Evolutionary conservation across 2,329 filamentous ascomycete species (phyloP).

Genomic region (Phyllosticta paracitricarpa): DNA sequence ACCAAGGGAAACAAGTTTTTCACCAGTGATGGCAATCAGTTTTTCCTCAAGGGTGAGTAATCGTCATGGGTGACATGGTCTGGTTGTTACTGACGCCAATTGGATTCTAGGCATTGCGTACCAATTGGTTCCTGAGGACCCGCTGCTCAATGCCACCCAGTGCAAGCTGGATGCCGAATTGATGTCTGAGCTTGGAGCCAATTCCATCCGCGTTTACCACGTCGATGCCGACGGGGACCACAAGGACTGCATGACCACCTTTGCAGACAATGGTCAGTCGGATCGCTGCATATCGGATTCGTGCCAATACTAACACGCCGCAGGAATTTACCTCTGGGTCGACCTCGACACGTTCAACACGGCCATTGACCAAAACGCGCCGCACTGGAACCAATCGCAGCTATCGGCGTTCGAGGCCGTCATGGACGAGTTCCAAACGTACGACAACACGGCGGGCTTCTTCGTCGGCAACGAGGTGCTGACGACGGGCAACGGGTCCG

Average conservation of each 20-base stretch:
- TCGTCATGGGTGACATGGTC: neutral
- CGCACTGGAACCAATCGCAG: conserved; percentile 65
- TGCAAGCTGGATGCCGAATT: conserved; percentile 64
- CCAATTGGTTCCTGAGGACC: conserved; percentile 56
- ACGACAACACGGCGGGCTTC: conserved; percentile 72
- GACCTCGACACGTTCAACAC: conserved; percentile 65
- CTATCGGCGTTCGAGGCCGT: conserved; percentile 58
- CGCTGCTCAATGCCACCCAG: conserved; percentile 64
- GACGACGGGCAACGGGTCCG: conserved; percentile 45
- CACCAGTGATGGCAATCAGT: conserved; percentile 67
- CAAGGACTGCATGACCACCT: conserved; percentile 68
- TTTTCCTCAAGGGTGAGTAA: conserved; percentile 65
- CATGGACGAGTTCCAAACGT: conserved; percentile 67
- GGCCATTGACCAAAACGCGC: conserved; percentile 53
- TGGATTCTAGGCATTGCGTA: conserved; percentile 59
- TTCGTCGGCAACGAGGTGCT: conserved; percentile 85
- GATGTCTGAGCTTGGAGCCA: conserved; percentile 73
- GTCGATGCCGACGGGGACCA: conserved; percentile 65
- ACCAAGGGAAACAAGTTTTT: conserved; percentile 76
- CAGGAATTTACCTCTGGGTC: conserved; percentile 64
- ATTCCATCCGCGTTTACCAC: conserved; percentile 81
- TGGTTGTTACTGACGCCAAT: conserved; percentile 10
- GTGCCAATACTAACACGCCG: too few relatives aligned
- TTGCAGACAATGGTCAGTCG: conserved; percentile 55
- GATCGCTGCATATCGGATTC: too few relatives aligned